phyloP scores from a whole-genome alignment of 2,329 filamentous ascomycete species.

The Beauveria bassiana region DNA sequence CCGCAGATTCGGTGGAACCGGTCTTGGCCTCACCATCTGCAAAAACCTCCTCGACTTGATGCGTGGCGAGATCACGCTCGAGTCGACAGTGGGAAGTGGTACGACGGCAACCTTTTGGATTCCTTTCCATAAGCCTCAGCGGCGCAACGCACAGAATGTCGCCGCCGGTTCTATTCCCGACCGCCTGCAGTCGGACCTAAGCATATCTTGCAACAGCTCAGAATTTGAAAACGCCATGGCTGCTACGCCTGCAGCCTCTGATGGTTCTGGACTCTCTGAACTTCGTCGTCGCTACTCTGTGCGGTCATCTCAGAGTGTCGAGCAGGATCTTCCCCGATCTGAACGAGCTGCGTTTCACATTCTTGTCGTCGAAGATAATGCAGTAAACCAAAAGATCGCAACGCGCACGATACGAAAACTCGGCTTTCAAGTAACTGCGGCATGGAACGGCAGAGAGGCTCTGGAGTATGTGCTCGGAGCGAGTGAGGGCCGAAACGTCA shows the following conservation, averaged over 20 bases:
- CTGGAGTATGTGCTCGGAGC: slow-evolving; percentile 61
- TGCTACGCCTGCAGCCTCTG: slow-evolving; percentile 30
- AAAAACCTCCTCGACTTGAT: slow-evolving; percentile 76
- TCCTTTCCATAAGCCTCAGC: slow-evolving; percentile 64
- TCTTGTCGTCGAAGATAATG: slow-evolving; percentile 75
- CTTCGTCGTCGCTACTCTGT: slow-evolving; percentile 26
- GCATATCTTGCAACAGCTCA: slow-evolving; percentile 59
- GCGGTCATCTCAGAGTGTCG: slow-evolving; percentile 27
- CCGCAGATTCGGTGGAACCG: slow-evolving; percentile 70
- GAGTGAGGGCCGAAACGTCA: slow-evolving; percentile 39
- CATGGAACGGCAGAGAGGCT: slow-evolving; percentile 73
- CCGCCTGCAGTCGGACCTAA: slow-evolving; percentile 55
- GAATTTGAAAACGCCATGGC: slow-evolving; percentile 44
- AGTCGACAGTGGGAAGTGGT: slow-evolving; percentile 58
- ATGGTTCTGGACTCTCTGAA: slow-evolving; percentile 18
- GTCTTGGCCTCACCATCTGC: slow-evolving; percentile 70
- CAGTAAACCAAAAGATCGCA: slow-evolving; percentile 69
- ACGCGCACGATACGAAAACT: slow-evolving; percentile 67
- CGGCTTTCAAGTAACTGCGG: slow-evolving; percentile 61
- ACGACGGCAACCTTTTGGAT: slow-evolving; percentile 73
- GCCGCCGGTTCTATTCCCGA: slow-evolving; percentile 60
- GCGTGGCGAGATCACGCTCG: slow-evolving; percentile 64
- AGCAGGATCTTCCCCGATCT: slow-evolving; percentile 41
- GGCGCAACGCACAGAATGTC: slow-evolving; percentile 37
- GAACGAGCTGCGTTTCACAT: slow-evolving; percentile 60